A percentile compares a stretch with the other conserved stretches of the same genome.
phyloP scores from a whole-genome alignment of 2,329 filamentous ascomycete genomes.

The Calcarisporium arbuscula region DNA sequence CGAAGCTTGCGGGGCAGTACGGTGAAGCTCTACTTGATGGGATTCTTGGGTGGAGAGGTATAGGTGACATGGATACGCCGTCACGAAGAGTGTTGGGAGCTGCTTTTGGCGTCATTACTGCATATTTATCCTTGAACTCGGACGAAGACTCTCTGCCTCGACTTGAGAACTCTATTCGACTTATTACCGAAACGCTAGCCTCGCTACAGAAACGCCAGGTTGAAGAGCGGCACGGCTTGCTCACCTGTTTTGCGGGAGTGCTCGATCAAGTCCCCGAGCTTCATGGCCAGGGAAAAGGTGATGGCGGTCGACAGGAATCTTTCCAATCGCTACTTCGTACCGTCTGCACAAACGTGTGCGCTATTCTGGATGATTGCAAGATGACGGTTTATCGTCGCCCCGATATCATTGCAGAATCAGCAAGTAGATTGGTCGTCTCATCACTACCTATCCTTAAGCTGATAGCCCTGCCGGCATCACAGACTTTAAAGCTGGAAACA shows the following conservation, averaged over 20 bases:
- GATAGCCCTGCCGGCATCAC: too few relatives aligned
- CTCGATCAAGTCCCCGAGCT: constrained; percentile 40
- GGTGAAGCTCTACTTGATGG: constrained; percentile 64
- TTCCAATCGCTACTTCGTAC: constrained; percentile 21
- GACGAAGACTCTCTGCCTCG: constrained; percentile 15
- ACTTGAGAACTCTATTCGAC: constrained; percentile 28
- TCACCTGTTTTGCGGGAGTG: constrained; percentile 55
- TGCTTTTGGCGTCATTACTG: constrained; percentile 58
- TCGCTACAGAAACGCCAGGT: constrained; percentile 49
- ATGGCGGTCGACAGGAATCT: constrained; percentile 11
- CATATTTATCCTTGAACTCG: constrained; percentile 26
- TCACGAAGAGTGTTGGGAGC: constrained; percentile 67
- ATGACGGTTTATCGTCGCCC: constrained; percentile 47
- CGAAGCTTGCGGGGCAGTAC: constrained; percentile 61
- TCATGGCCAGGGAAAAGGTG: constrained; percentile 6
- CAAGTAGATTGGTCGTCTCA: constrained; percentile 51
- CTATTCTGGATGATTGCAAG: constrained; percentile 35
- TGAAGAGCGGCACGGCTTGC: constrained; percentile 63
- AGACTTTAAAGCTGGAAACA: constrained; percentile 21
- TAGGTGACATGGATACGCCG: constrained; percentile 69
- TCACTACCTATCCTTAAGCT: constrained; percentile 40
- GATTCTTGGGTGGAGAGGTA: constrained; percentile 78
- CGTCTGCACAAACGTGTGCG: constrained; percentile 18
- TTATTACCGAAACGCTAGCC: constrained; percentile 38
- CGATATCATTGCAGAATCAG: constrained; percentile 58